Conservation (phyloP, 2,329 filamentous ascomycete species). For the Cercospora beticola region DNA sequence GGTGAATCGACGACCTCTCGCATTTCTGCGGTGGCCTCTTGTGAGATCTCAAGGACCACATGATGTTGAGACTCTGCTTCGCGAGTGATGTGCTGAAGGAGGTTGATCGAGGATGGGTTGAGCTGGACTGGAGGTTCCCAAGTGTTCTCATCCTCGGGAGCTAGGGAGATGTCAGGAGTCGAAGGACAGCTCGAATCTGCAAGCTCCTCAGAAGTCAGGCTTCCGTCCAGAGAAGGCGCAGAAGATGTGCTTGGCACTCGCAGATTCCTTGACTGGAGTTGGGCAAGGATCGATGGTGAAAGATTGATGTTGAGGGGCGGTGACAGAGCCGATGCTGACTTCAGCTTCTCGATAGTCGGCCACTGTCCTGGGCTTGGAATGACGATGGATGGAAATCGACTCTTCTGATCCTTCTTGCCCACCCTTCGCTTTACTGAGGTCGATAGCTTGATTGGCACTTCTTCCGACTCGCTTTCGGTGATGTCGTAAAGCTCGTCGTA, state of each 20-base stretch:
- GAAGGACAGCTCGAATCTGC: constrained; percentile 79
- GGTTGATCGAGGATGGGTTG: constrained; percentile 76
- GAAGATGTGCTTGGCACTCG: constrained; percentile 73
- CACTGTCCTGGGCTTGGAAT: constrained; percentile 60
- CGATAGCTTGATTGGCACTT: constrained; percentile 52
- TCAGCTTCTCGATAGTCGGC: constrained; percentile 57
- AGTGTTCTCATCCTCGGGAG: constrained; percentile 56
- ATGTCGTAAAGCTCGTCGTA: constrained; percentile 88
- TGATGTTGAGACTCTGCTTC: constrained; percentile 40
- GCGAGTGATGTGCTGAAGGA: constrained; percentile 70
- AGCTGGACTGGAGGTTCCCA: constrained; percentile 64
- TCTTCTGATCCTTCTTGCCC: constrained; percentile 32
- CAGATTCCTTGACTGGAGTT: constrained; percentile 60
- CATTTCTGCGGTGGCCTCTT: constrained; percentile 56
- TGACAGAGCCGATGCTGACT: constrained; percentile 47
- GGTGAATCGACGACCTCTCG: constrained; percentile 56
- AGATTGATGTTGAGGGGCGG: constrained; percentile 47
- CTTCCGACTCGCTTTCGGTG: constrained; percentile 71
- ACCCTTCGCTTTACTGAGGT: constrained; percentile 50
- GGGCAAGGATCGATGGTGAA: constrained; percentile 58
- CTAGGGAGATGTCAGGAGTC: constrained; percentile 67
- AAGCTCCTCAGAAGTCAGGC: constrained; percentile 82
- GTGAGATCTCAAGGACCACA: constrained; percentile 45
- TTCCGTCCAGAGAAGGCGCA: constrained; percentile 86
- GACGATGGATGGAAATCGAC: constrained; percentile 57